A percentile compares a stretch with the other conserved stretches of the same genome.
These are phyloP conservation scores for Austropuccinia psidii DNA, from an alignment of 1,284 basidiomycete species.

Conservation along the genomic window DNA sequence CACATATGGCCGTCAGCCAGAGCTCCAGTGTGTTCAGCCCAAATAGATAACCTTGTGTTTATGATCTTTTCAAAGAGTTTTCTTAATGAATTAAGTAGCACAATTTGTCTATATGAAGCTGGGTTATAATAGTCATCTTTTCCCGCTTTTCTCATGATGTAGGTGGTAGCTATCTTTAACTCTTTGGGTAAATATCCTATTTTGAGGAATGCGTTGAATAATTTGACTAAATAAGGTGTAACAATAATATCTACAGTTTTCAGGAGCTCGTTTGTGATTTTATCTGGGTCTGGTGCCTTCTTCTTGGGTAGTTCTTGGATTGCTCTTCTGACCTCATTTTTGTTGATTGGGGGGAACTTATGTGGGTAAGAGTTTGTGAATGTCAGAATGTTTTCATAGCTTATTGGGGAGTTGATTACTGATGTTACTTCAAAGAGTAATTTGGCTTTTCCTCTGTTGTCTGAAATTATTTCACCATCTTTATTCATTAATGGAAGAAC, in stretches of 20 bases:
- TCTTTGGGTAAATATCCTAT: neutral
- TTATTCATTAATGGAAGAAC: neutral
- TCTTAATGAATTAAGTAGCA: neutral
- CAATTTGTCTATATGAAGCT: neutral
- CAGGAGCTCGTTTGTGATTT: neutral
- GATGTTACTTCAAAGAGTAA: neutral
- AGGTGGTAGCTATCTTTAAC: neutral
- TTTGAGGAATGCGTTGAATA: neutral
- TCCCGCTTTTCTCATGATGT: neutral
- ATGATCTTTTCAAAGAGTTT: neutral
- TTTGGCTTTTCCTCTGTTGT: neutral
- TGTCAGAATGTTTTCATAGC: neutral
- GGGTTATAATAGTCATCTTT: neutral
- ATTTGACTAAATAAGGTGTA: neutral
- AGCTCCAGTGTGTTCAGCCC: neutral
- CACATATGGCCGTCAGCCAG: slow-evolving; percentile 12
- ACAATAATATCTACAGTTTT: neutral
- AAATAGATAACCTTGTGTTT: neutral
- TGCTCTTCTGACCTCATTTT: neutral
- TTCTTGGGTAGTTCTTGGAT: neutral
- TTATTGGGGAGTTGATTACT: neutral
- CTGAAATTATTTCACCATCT: neutral
- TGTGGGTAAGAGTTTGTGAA: neutral
- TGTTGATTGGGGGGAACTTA: neutral
- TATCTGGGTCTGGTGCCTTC: neutral